Evolutionary conservation across 108 stramenopile genomes (phyloP), one percentile per base, ranked within the genome.

Genomic region (Cyclotella baltica): DNA sequence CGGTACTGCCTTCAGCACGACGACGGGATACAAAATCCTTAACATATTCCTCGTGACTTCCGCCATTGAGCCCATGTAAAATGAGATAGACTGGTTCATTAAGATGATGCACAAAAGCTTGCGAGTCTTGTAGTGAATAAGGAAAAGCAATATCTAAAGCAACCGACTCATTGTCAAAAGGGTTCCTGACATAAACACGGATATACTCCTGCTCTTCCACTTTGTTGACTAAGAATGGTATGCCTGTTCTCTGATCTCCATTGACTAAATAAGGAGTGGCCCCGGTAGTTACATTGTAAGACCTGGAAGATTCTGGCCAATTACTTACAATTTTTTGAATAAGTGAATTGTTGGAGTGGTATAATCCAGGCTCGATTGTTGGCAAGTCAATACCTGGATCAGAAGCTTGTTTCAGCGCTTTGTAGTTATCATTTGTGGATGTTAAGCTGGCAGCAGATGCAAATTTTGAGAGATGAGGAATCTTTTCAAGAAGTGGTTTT

Each of bases 1-100:
- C 83, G 0, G 90, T 93, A 35, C 85, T 78, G 4, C 88, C 86
- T 72, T 93, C 86, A 15, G 53, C 65, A n/a, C 78, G 80, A 33
- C 90, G 72, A 20, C 89, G 89, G 28, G 50, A 18, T 3, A 93
- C 88, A 23, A 96, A 81, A 47, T 98, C 96, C 46, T 81, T 75
- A 61, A 98, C 85, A 74, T 96, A 98, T 48, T 90, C 89, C 80
- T 98, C 96, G 4, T 81, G 69, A 31, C 80, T 84, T 0, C 96
- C 96, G 28, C 97, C 96, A 59, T 94, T 95, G 31, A 98, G 83
- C 10, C 97, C 97, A 84, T 98, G 97, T 37, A 98, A 74, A 0
- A 98, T 77, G 4, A 98, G 33, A 83, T 94, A 96, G 13, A 97
- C 77, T 9, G 96, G 96, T 55, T 88, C 85, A 16, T 67, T 58